These are phyloP conservation scores for Solanum ossicruentum DNA, from an alignment of 257 asterid genomes.

Conservation along the genomic window DNA sequence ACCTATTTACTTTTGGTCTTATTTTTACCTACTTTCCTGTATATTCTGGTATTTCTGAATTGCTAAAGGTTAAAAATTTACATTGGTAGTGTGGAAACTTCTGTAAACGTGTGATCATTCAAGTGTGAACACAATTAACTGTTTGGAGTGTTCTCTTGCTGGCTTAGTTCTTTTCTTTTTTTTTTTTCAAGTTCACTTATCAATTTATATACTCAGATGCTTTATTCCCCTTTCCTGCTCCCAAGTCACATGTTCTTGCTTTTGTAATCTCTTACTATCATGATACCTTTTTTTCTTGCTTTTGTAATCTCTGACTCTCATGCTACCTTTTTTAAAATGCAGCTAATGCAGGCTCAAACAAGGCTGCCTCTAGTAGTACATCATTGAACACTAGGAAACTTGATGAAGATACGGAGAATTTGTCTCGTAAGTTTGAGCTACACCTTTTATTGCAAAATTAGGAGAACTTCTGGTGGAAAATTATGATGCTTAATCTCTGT, in stretches of 20 bases:
- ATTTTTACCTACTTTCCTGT: not conserved
- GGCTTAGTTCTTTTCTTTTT: not conserved
- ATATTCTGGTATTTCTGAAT: not conserved
- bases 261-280: not conserved
- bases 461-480: not conserved
- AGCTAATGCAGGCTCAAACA: constrained; percentile 85
- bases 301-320: not conserved
- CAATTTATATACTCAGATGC: not conserved
- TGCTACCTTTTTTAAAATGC: constrained; percentile 11
- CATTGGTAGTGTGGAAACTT: not conserved
- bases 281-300: not conserved
- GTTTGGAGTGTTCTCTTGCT: not conserved
- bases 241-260: not conserved
- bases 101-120: not conserved
- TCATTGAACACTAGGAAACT: constrained; percentile 79
- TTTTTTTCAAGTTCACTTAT: not conserved
- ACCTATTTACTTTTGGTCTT: not conserved
- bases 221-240: not conserved
- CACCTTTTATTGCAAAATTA: not conserved
- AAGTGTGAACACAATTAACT: not conserved
- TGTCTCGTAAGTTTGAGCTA: constrained; percentile 60
- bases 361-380: constrained; percentile 74
- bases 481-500: not conserved
- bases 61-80: not conserved
- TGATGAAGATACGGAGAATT: constrained; percentile 85